Evolutionary conservation across 176 grass and related monocot species (phyloP), one percentile per base, ranked within the genome.

Genomic region (Musa acuminata): DNA sequence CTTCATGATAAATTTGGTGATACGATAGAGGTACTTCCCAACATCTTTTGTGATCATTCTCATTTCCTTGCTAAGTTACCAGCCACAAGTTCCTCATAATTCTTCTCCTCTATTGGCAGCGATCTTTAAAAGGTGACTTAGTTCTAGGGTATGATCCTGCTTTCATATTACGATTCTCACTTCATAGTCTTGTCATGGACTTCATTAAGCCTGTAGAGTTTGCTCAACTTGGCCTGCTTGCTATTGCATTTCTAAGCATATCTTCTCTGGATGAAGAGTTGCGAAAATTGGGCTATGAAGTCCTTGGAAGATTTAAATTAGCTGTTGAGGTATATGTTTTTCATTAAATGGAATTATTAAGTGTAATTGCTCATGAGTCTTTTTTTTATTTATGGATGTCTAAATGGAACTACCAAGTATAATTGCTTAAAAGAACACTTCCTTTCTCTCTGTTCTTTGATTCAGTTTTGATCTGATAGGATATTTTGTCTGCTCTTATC

Each of bases 201-300:
- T 96, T 92, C 75, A 83, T 92, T 74, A 90, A 92, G 48, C 85
- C 87, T 75, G 74, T 83, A 74, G 93, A 96, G 71, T 96, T 96
- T 87, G 82, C 83, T 20, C 89, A 85, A 74, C 75, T 92, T 74
- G 93, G 93, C 21, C 79, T 96, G 13, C 93, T 96, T 79, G 93
- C 93, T 69, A 79, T 96, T 26, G 88, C 89, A 69, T 76, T 96
- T 55, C 79, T 92, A 78, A 90, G 87, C 78, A 88, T 92, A 65
- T 87, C 93, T 69, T 96, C 93, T 49, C 76, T 77, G 66, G 93
- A 92, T 88, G 79, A 84, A 79, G 89, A 86, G 52, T 80, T 90
- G 66, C 83, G 93, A 64, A 96, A 86, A 75, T 73, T 96, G 81
- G 93, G 85, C 62, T 96, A 96, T 64, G 90, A 88, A 78, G 85